A percentile compares a stretch with the other conserved stretches of the same genome.
Conservation (phyloP, 2,329 filamentous ascomycete species). For the Periconia digitata region DNA sequence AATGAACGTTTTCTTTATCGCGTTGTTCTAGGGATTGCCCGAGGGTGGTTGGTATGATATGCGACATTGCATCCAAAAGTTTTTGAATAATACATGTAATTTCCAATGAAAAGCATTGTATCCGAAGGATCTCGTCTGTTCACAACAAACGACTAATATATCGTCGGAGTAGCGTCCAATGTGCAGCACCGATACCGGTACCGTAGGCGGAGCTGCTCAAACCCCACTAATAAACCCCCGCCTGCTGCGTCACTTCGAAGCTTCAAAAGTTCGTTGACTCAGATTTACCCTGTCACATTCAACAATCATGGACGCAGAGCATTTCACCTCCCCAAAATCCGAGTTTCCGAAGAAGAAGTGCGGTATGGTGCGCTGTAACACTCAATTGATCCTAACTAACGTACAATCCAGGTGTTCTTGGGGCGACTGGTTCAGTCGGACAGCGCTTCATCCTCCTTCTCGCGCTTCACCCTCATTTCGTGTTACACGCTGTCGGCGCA, state of each 20-base stretch:
- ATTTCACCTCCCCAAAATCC: conserved; percentile 42
- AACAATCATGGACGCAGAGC: conserved; percentile 46
- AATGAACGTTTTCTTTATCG: no score
- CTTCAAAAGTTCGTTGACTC: conserved; percentile 24
- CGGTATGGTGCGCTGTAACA: conserved; percentile 45
- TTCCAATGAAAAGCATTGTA: no score
- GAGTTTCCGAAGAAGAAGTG: conserved; percentile 56
- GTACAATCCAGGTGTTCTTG: conserved; percentile 63
- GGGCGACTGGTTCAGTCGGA: conserved; percentile 90
- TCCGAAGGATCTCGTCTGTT: no score
- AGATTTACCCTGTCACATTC: conserved; percentile 17
- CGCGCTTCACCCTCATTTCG: conserved; percentile 81
- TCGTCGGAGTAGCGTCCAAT: neutral
- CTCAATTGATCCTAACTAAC: conserved; percentile 11
- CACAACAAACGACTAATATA: no score
- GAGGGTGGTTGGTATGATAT: no score
- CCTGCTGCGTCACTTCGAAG: conserved; percentile 26
- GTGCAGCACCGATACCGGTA: neutral
- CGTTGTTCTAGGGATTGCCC: no score
- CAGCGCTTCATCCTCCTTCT: conserved; percentile 94
- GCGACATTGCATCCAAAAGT: no score
- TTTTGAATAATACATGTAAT: no score
- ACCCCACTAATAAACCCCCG: conserved; percentile 24
- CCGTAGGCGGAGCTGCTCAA: neutral
- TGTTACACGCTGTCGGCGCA: conserved; percentile 85